Evolutionary conservation across 2,329 filamentous ascomycete species (phyloP), one percentile per base, ranked within the genome.

Genomic region (Sphaceloma murrayae): DNA sequence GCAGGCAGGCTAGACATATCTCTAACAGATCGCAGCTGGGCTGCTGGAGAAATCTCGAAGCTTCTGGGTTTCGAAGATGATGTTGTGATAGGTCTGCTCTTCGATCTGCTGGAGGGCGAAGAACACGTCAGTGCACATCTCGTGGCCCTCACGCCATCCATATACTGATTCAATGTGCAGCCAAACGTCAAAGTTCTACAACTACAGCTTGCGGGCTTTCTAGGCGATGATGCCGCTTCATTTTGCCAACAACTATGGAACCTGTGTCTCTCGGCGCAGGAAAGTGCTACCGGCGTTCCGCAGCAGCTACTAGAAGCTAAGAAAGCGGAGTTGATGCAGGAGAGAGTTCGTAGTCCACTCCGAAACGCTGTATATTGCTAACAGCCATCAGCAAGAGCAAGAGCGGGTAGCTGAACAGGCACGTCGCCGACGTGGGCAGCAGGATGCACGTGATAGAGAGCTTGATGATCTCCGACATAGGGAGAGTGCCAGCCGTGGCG

Each of bases 191-290:
- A 96, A 66, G 78, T 82, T 34, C 74, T 96, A 45, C 91, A 98
- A 60, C 94, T 95, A 54, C 83, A 93, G 56, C 79, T 98, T 51
- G 91, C 85, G 1, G 91, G 89, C 2, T 98, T 98, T 57, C 76
- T 98, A 53, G 88, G 94, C 57, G 89, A 93, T 62, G 86, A 96
- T 53, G 91, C 87, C 0, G 72, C 86, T 1, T 66, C 73, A 0
- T 98, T 98, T 59, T 95, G 89, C 63, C 89, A 94, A 60, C 85
- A 95, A 51, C 67, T 98, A 9, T 98, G 91, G 91, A 85, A 80
- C 48, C 69, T 98, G 13, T 83, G 89, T 55, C 67, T 98, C 34
- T 95, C 88, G 62, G 91, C 87, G 7, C 91, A 98, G 63, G 70
- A 75, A 30, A 94, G 81, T 60, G 79, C 86, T 0, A 83, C 91